Base-by-base conservation (phyloP, 140 eudicot genomes). In the Ambrosia hybrid region DNA sequence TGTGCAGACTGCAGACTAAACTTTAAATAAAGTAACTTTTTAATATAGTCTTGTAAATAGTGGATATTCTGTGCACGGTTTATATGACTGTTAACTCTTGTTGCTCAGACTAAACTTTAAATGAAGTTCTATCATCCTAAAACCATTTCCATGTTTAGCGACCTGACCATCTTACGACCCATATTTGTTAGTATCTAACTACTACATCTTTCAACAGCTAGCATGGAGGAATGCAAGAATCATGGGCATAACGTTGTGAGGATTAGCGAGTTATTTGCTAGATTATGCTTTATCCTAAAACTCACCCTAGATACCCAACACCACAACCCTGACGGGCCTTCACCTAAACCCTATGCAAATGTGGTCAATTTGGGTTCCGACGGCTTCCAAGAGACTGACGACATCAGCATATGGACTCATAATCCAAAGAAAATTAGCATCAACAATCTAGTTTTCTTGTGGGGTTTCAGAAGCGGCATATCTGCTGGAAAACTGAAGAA, bases 401-500 rank as follows among this genome's bases (percentile, higher is more conserved):
- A 71, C 63, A 81, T 86, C 79, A 77, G 83, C 52, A 3, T 84
- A 64, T 87, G 85, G 85, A 81, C 85, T 26, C 57, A 81, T 73
- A 85, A 80, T 65, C 76, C 68, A 21, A 83, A 66, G 59, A 86
- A 77, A 68, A 77, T 88, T 46, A 82, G 83, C 73, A 79, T 74
- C 11, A 64, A 81, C 48, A 78, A 84, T 72, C 53, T 93, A 57
- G 91, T 88, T 41, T 93, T 93, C 81, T 49, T 93, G 51, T 93
- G 99, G 99, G 99, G 99, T 33, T 93, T 93, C 64, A 73, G 76
- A 67, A 37, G 76, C 13, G 96, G 96, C 49, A 67, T 59, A 52
- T 85, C 99, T n/a, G 85, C 88, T 3, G 78, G 71, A 65, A 82
- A 59, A 68, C 82, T 93, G 70, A 88, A 85, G 73, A 72, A 34